These are phyloP conservation scores for Aleurites moluccanus DNA, from an alignment of 441 rosid genomes.

Conservation along the genomic window DNA sequence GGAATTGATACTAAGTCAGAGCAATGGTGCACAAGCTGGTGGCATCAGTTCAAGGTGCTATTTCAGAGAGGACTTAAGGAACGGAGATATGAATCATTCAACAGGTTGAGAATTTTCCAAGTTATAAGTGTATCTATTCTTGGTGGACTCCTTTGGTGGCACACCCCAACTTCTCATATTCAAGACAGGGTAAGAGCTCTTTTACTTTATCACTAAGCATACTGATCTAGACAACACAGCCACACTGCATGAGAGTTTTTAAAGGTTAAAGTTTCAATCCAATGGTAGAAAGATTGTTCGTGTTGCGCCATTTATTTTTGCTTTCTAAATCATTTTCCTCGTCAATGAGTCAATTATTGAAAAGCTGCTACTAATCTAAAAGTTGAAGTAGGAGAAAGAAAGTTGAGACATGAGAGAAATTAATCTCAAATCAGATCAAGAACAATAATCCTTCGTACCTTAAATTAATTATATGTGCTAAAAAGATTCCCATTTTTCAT, in stretches of 20 bases:
- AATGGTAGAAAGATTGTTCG: no score
- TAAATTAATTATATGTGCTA: constrained; percentile 11
- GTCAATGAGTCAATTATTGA: no score
- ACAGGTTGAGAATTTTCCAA: constrained; percentile 90
- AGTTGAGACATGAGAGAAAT: not conserved
- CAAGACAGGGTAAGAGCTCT: constrained; percentile 67
- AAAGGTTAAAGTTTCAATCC: no score
- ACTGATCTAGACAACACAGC: no score
- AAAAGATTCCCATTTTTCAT: constrained; percentile 13
- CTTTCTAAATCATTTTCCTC: no score
- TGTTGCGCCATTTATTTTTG: no score
- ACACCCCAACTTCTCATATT: constrained; percentile 81
- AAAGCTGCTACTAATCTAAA: no score
- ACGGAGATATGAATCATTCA: constrained; percentile 81
- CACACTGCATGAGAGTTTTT: no score
- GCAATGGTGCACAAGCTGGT: constrained; percentile 94
- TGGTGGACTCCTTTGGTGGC: constrained; percentile 98
- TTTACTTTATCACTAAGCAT: not conserved
- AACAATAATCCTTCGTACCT: not conserved
- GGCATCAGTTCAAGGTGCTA: constrained; percentile 90
- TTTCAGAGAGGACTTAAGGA: constrained; percentile 84
- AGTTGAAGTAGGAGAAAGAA: no score
- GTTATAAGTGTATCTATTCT: constrained; percentile 86
- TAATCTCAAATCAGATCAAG: not conserved
- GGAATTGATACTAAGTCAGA: constrained; percentile 51